Evolutionary conservation across 495 filamentous ascomycete genomes (phyloP).

Genomic region (Rhypophila decipiens): DNA sequence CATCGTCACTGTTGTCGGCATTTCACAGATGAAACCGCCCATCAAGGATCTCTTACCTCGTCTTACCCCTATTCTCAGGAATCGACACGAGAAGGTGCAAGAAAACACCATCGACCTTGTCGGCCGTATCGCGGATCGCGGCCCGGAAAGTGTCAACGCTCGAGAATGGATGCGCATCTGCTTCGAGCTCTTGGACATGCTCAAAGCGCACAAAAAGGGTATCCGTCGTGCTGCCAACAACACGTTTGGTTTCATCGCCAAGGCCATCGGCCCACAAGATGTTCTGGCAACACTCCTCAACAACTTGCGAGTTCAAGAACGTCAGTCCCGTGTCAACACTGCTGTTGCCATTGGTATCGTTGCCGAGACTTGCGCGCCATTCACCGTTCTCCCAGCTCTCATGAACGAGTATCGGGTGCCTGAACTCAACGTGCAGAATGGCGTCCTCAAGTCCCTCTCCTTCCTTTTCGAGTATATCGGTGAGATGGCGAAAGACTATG

Average conservation of each 20-base stretch:
- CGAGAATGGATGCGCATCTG: constrained; percentile 99
- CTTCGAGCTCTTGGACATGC: constrained; percentile 98
- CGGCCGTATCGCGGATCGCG: constrained; percentile 95
- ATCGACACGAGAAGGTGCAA: constrained; percentile 99
- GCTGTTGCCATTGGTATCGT: constrained; percentile 99
- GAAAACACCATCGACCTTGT: constrained; percentile 99
- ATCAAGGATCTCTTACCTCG: constrained; percentile 95
- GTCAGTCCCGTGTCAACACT: constrained; percentile 96
- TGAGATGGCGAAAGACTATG: constrained; percentile 99
- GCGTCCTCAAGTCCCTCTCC: constrained; percentile 91
- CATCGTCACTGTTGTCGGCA: constrained; percentile 97
- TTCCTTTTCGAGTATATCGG: constrained; percentile 99
- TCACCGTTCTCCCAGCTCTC: constrained; percentile 95
- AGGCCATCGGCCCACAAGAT: constrained; percentile 97
- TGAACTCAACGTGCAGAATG: constrained; percentile 97
- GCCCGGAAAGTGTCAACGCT: constrained; percentile 90
- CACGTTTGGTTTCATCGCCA: constrained; percentile 99
- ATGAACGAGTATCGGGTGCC: constrained; percentile 99
- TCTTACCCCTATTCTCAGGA: constrained; percentile 92
- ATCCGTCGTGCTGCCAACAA: constrained; percentile 99
- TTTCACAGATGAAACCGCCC: constrained; percentile 98
- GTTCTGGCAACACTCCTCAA: constrained; percentile 93
- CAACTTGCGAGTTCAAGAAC: constrained; percentile 94
- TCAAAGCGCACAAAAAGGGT: constrained; percentile 99
- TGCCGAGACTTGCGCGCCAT: constrained; percentile 99